These are phyloP conservation scores for Kodamaea sp. DNA, from an alignment of 1,139 yeast species.

Conservation along the genomic window DNA sequence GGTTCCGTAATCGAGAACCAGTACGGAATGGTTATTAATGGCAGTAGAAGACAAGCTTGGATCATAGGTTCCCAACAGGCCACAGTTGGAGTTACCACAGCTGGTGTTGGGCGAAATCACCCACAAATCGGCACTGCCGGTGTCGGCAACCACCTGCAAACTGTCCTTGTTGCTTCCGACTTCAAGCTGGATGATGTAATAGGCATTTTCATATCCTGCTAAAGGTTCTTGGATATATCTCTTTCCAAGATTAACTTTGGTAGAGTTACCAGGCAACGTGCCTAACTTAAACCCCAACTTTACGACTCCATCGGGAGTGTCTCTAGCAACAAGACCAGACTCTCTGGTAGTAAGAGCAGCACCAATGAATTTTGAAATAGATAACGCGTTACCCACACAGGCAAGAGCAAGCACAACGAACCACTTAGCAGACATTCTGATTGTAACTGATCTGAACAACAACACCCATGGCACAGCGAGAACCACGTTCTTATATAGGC, in stretches of 20 bases:
- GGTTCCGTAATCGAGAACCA: background rate
- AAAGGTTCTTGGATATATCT: background rate
- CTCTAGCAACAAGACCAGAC: no score
- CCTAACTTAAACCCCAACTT: conserved; percentile 1
- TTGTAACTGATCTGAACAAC: no score
- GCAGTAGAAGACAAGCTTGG: conserved; percentile 40
- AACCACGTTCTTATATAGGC: no score
- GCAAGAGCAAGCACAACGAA: no score
- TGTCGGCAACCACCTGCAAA: background rate
- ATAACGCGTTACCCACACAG: no score
- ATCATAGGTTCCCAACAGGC: conserved; percentile 51
- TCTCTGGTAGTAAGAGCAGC: no score
- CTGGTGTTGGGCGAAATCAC: background rate
- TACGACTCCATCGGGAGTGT: background rate
- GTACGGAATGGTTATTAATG: background rate
- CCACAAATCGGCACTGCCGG: conserved; percentile 2
- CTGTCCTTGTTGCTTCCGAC: background rate
- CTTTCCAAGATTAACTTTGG: background rate
- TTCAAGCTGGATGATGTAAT: background rate
- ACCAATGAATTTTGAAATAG: no score
- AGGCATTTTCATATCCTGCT: background rate
- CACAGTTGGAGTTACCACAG: background rate
- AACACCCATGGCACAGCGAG: no score
- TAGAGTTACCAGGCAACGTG: background rate
- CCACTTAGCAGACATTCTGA: no score